phyloP scores from a whole-genome alignment of 2,329 filamentous ascomycete species.

The Monilinia fructicola region DNA sequence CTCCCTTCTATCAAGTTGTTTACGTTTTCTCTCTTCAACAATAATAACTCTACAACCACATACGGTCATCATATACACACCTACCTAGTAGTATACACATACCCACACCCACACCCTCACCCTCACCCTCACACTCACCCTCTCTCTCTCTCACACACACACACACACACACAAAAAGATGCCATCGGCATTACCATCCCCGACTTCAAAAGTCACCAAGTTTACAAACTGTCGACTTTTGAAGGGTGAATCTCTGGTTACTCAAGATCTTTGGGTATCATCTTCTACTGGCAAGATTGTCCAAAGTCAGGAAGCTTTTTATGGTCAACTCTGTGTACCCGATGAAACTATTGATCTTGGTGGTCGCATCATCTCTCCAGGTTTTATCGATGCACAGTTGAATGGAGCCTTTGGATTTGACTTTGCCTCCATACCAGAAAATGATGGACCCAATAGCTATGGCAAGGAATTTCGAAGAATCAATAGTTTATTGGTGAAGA shows the following conservation, averaged over 20 bases:
- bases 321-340: slow-evolving; percentile 66
- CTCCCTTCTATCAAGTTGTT: background rate
- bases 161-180: slow-evolving; percentile 42
- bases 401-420: slow-evolving; percentile 94
- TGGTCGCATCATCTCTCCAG: slow-evolving; percentile 80
- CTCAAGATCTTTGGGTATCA: slow-evolving; percentile 86
- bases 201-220: slow-evolving; percentile 67
- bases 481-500: slow-evolving; percentile 70
- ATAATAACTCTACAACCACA: background rate
- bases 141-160: no score
- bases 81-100: no score
- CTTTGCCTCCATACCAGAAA: slow-evolving; percentile 74
- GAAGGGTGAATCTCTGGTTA: slow-evolving; percentile 63
- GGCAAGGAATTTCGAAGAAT: slow-evolving; percentile 69
- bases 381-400: slow-evolving; percentile 87
- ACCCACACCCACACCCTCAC: no score
- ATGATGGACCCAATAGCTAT: slow-evolving; percentile 66
- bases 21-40: background rate
- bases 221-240: slow-evolving; percentile 85
- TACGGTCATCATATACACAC: slow-evolving; percentile 15
- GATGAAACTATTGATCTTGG: slow-evolving; percentile 76
- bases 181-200: slow-evolving; percentile 35
- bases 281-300: slow-evolving; percentile 79
- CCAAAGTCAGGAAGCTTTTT: slow-evolving; percentile 65
- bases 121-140: no score